Evolutionary conservation across 345 rosid species (phyloP).

Genomic region (Psidium guajava): DNA sequence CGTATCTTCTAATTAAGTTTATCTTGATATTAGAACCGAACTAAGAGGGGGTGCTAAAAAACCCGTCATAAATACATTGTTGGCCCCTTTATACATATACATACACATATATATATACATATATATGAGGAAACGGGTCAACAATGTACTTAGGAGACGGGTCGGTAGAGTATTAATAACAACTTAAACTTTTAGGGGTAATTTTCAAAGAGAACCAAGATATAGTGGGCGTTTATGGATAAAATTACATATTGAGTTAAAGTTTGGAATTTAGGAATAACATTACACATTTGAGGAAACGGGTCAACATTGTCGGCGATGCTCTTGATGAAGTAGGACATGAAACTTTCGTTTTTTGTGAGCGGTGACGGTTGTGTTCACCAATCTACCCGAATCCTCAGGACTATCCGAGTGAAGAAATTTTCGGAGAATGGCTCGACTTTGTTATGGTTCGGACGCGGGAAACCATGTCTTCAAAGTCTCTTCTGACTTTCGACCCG

Average conservation of each 20-base stretch:
- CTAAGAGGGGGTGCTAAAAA: neutral
- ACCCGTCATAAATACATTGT: neutral
- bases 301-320: neutral
- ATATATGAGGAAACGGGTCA: neutral
- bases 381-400: neutral
- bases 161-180: too few species aligned
- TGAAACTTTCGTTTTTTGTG: neutral
- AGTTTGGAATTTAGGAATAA: too few species aligned
- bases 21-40: neutral
- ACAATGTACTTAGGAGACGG: neutral
- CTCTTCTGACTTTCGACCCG: too few species aligned
- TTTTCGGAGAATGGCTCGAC: neutral
- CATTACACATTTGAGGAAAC: too few species aligned
- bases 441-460: neutral
- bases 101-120: too few species aligned
- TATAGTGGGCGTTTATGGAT: too few species aligned
- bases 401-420: neutral
- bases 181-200: neutral
- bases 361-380: neutral
- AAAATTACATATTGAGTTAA: too few species aligned
- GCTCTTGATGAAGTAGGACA: neutral
- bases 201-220: too few species aligned
- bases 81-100: neutral
- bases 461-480: neutral
- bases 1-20: neutral